These are phyloP conservation scores for Pascua sp. DNA, from an alignment of 1,284 basidiomycete genomes.

Conservation along the genomic window DNA sequence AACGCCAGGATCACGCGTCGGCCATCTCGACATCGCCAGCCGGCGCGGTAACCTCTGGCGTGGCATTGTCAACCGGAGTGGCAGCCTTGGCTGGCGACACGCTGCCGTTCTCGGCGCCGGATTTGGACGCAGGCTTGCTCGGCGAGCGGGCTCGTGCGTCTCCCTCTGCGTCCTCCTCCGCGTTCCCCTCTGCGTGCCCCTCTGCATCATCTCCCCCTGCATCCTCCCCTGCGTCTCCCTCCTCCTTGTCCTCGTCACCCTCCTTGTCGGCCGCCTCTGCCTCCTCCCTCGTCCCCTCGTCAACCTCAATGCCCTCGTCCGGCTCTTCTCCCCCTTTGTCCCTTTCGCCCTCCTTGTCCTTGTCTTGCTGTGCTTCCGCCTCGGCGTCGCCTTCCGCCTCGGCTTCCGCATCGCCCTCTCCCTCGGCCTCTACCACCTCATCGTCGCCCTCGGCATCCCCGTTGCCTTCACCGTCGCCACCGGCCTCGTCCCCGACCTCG, in stretches of 20 bases:
- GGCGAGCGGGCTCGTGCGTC: not conserved
- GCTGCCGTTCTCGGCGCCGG: not conserved
- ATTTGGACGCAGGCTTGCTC: not conserved
- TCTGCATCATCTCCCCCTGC: slow-evolving; percentile 4
- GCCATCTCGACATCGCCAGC: slow-evolving; percentile 3
- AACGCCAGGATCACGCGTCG: not conserved
- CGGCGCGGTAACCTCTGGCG: not conserved
- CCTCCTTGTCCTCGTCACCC: slow-evolving; percentile 2
- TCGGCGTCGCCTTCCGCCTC: slow-evolving; percentile 5
- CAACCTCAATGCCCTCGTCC: not conserved
- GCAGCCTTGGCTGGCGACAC: too few relatives aligned
- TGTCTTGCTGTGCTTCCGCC: slow-evolving; percentile 2
- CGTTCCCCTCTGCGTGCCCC: slow-evolving; percentile 8
- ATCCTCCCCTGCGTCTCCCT: slow-evolving; percentile 6
- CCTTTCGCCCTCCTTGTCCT: not conserved
- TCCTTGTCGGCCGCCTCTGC: not conserved
- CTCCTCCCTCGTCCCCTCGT: not conserved
- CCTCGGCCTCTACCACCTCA: not conserved
- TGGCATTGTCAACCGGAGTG: not conserved
- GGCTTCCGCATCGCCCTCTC: slow-evolving; percentile 2
- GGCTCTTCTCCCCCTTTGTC: not conserved
- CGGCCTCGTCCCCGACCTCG: not conserved
- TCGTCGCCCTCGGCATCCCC: not conserved
- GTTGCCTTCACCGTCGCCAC: not conserved
- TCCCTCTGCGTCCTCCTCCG: slow-evolving; percentile 3